These are phyloP conservation scores for Aspergillus vadensis DNA, from an alignment of 2,329 filamentous ascomycete genomes.

Conservation along the genomic window DNA sequence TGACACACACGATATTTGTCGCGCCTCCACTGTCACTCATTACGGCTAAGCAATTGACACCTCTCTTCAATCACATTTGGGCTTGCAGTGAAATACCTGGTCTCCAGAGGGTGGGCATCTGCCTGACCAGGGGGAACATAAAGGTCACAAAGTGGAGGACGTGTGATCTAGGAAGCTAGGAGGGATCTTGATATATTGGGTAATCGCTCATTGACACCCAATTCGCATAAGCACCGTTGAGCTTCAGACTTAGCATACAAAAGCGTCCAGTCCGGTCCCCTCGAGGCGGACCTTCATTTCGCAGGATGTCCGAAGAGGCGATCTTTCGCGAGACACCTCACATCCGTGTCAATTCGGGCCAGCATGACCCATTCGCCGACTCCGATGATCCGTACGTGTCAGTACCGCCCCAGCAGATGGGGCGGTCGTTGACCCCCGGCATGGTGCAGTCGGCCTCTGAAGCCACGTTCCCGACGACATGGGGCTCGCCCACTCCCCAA, in stretches of 20 bases:
- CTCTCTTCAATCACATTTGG: not conserved
- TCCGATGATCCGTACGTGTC: constrained; percentile 32
- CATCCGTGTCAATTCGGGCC: constrained; percentile 65
- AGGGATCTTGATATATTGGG: not conserved
- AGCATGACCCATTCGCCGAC: constrained; percentile 53
- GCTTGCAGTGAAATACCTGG: not conserved
- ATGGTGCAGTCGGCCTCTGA: constrained; percentile 26
- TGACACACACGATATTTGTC: not conserved
- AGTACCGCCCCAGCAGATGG: constrained; percentile 24
- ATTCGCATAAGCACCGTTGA: not conserved
- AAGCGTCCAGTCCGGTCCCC: not conserved
- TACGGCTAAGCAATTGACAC: not conserved
- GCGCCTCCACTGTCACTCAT: constrained; percentile 4
- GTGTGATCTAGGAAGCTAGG: no score
- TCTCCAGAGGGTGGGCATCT: not conserved
- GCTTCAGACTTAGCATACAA: not conserved
- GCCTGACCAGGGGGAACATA: not conserved
- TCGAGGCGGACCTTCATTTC: not conserved
- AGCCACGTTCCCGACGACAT: constrained; percentile 39
- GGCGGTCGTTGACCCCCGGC: constrained; percentile 25
- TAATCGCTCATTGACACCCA: not conserved
- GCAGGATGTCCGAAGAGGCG: constrained; percentile 17
- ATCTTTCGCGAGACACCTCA: constrained; percentile 51
- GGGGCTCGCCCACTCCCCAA: constrained; percentile 55
- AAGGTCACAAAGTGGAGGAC: not conserved